Conservation (phyloP, 1,284 basidiomycete genomes). For the Stygiomarasmius scandens region DNA sequence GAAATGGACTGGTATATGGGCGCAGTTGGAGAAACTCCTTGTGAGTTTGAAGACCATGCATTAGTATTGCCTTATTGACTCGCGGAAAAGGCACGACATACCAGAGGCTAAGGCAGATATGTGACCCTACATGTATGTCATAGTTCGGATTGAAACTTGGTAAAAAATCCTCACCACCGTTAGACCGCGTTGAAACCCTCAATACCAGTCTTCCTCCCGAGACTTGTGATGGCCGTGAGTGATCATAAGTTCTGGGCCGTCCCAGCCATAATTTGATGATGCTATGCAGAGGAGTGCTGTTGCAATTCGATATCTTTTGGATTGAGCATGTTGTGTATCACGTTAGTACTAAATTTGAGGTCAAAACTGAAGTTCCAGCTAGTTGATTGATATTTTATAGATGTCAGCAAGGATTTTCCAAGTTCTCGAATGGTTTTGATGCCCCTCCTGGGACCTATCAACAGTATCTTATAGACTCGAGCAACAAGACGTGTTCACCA, state of each 20-base stretch:
- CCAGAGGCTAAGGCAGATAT: conserved; percentile 22
- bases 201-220: conserved; percentile 14
- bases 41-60: conserved; percentile 14
- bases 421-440: conserved; percentile 10
- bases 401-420: conserved; percentile 15
- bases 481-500: conserved; percentile 1
- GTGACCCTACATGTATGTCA: conserved; percentile 17
- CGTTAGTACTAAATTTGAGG: conserved; percentile 11
- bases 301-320: conserved; percentile 24
- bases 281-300: conserved; percentile 18
- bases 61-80: neutral
- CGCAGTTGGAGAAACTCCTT: conserved; percentile 24
- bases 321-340: conserved; percentile 26
- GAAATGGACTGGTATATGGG: conserved; percentile 23
- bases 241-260: neutral
- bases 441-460: conserved; percentile 9
- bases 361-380: neutral
- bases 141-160: neutral
- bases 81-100: conserved; percentile 17
- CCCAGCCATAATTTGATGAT: neutral
- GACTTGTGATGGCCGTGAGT: conserved; percentile 20
- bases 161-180: too few relatives aligned
- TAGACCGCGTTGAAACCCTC: conserved; percentile 13
- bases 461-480: neutral
- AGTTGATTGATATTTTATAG: conserved; percentile 2